Conservation (phyloP, 1,284 basidiomycete species). For the Jaminaea rosea region DNA sequence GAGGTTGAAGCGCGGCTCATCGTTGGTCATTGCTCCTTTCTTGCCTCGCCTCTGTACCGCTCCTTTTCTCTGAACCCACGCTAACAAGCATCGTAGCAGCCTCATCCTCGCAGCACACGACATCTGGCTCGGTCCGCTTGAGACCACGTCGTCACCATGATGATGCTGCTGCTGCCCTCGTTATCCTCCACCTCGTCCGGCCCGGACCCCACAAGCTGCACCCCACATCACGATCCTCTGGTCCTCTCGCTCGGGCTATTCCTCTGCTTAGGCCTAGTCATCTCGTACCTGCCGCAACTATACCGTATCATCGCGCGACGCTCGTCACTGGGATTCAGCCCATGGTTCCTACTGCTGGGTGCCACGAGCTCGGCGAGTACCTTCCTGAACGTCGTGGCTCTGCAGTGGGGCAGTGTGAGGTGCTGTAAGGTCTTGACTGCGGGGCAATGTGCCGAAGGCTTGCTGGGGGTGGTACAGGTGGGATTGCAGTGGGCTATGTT, state of each 20-base stretch:
- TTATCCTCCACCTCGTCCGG: too few relatives aligned
- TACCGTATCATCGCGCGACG: conserved; percentile 54
- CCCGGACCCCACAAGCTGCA: conserved; percentile 21
- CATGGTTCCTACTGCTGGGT: conserved; percentile 86
- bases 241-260: conserved; percentile 63
- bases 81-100: too few relatives aligned
- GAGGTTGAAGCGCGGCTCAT: too few relatives aligned
- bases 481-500: conserved; percentile 78
- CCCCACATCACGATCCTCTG: conserved; percentile 59
- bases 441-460: conserved; percentile 68
- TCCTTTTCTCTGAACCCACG: too few relatives aligned
- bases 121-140: too few relatives aligned
- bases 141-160: too few relatives aligned
- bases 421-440: conserved; percentile 77
- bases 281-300: conserved; percentile 85
- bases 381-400: conserved; percentile 56
- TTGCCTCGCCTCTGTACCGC: too few relatives aligned
- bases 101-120: too few relatives aligned
- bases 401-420: conserved; percentile 75
- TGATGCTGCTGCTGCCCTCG: too few relatives aligned
- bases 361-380: conserved; percentile 56
- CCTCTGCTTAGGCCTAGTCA: conserved; percentile 68
- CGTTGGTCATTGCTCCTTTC: too few relatives aligned
- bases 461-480: conserved; percentile 76
- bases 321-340: conserved; percentile 79